Percentiles rank a stretch among this genome's conserved stretches.
Evolutionary conservation across 345 rosid genomes (phyloP).

Genomic region (Syzygium aromaticum): DNA sequence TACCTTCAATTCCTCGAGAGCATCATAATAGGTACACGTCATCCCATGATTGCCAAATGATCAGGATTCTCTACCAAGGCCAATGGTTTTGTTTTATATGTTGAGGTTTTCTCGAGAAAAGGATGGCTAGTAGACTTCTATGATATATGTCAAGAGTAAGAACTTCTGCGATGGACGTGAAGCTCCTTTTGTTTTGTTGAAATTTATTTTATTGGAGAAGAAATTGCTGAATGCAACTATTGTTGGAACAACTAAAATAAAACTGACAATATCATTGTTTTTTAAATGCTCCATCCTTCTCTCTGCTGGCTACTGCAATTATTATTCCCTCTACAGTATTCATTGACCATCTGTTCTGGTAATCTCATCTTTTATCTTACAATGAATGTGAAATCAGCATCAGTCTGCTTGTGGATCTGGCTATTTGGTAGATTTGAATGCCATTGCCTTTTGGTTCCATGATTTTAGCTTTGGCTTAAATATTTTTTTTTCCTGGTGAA

Average conservation of each 20-base stretch:
- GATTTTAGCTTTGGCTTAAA: neutral
- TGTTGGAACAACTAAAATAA: neutral
- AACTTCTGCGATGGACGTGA: neutral
- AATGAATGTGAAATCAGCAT: neutral
- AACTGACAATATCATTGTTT: neutral
- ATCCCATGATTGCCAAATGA: neutral
- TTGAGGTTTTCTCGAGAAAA: neutral
- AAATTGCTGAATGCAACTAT: neutral
- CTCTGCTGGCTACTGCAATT: neutral
- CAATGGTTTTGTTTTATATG: neutral
- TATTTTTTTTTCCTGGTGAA: neutral
- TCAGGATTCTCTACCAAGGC: neutral
- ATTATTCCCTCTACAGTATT: neutral
- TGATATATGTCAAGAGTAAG: neutral
- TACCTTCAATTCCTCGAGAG: conserved; percentile 42
- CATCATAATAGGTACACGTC: conserved; percentile 29
- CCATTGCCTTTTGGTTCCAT: neutral
- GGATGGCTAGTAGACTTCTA: neutral
- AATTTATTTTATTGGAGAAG: neutral
- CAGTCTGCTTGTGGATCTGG: neutral
- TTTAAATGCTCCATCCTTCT: neutral
- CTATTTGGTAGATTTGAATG: neutral
- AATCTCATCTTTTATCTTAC: neutral
- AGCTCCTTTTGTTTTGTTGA: neutral
- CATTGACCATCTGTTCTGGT: neutral